These are phyloP conservation scores for Scedosporium minutisporum DNA, from an alignment of 2,329 filamentous ascomycete genomes.

Conservation along the genomic window DNA sequence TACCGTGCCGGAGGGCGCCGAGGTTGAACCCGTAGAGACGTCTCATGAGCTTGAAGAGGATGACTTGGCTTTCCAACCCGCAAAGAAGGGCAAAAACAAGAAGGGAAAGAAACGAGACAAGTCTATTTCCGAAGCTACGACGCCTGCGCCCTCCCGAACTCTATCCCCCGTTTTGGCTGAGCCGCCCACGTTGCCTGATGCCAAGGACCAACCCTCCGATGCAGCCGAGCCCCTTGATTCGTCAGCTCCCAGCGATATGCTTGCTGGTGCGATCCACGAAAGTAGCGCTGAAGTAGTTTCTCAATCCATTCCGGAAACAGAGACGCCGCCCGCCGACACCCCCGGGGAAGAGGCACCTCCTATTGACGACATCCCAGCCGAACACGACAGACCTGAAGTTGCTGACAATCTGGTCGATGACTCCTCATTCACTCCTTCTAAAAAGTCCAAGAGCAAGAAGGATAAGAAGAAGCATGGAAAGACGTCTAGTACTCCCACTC, in stretches of 20 bases:
- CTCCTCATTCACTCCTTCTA: constrained; percentile 16
- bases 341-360: background rate
- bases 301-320: background rate
- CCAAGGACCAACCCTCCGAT: background rate
- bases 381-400: background rate
- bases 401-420: constrained; percentile 10
- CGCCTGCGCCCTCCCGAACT: background rate
- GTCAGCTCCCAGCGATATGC: background rate
- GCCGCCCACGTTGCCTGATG: background rate
- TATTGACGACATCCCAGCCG: background rate
- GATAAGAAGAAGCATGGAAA: constrained; percentile 19
- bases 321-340: background rate
- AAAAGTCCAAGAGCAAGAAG: constrained; percentile 21
- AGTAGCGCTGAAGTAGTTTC: background rate
- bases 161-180: background rate
- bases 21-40: background rate
- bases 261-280: background rate
- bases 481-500: constrained; percentile 18
- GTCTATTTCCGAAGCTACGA: background rate
- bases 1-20: background rate
- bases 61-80: constrained; percentile 1
- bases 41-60: background rate
- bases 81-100: constrained; percentile 20
- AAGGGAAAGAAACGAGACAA: constrained; percentile 16
- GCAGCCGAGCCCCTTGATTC: background rate